Evolutionary conservation across 2,329 filamentous ascomycete genomes (phyloP).

Genomic region (Colletotrichum cuscutae): DNA sequence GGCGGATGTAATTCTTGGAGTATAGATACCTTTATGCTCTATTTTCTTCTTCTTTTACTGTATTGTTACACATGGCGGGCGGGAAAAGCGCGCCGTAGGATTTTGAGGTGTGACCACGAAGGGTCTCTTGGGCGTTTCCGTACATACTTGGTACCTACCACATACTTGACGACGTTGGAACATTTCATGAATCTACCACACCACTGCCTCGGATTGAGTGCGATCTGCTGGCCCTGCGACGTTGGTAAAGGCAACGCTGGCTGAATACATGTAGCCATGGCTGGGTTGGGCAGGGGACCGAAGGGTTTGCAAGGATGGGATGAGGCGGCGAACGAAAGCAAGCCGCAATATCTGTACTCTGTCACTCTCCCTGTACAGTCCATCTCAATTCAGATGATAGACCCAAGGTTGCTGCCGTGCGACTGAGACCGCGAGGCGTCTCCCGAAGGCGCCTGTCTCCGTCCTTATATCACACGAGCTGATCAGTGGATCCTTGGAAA

Average conservation of each 20-base stretch:
- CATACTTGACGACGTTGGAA: not conserved
- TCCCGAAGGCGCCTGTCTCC: conserved; percentile 2
- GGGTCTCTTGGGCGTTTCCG: not conserved
- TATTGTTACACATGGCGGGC: not conserved
- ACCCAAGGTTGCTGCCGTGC: not conserved
- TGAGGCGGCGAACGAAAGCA: conserved; percentile 4
- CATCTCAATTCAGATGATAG: not conserved
- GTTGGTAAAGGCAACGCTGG: not conserved
- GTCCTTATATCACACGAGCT: conserved; percentile 5
- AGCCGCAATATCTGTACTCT: not conserved
- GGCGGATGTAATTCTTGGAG: conserved; percentile 35
- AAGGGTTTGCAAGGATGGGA: not conserved
- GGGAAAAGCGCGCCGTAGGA: not conserved
- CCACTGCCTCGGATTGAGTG: not conserved
- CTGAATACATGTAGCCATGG: not conserved
- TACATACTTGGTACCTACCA: not conserved
- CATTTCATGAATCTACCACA: not conserved
- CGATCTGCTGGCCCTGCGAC: conserved; percentile 2
- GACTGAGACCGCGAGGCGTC: not conserved
- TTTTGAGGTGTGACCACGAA: not conserved
- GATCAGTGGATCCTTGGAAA: conserved; percentile 1
- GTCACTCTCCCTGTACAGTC: no score
- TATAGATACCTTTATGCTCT: not conserved
- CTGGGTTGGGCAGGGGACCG: not conserved
- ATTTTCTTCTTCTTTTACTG: not conserved